Evolutionary conservation across 139 green algal species (phyloP), one percentile per base, ranked within the genome.

Genomic region (Chlamydomonas incerta): DNA sequence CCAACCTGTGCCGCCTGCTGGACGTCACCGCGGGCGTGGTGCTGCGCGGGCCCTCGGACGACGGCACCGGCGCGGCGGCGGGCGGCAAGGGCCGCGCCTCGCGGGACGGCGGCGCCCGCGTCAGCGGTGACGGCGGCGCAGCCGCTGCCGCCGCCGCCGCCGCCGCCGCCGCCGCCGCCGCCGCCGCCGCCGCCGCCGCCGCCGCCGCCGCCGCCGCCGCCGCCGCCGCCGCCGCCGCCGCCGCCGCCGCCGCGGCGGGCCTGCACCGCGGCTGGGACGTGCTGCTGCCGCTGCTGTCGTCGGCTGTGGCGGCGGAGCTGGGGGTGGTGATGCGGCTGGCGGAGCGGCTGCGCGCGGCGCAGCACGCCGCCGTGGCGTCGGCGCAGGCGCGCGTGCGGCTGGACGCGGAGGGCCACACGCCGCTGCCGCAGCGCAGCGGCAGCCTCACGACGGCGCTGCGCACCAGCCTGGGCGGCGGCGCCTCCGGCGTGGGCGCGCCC

Each of bases 1-100:
- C 3, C 47, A 62, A 67, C 52, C 50, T 85, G 13, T 33, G n/a
- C 50, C 66, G 66, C 21, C 80, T 85, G 66, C 66, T 85, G 29
- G 67, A 69, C 20, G 80, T 28, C 4, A 41, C 50, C 23, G 67
- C 47, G 23, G 80, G 66, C 67, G 46, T 74, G 17, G 62, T 74
- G 62, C 58, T 63, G 28, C 57, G 31, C 55, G 55, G 20, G 8
- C 55, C 18, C 55, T 23, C 55, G 20, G 20, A 62, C 55, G 55
- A 23, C 11, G 20, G 21, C 55, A 62, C 55, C 8, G 41, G 41
- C 8, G 41, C 41, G 8, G 41, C 41, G 8, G 41, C 41, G 8
- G 8, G 41, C 6, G 41, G 41, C 41, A 8, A 50, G 41, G 41
- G 41, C 18, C 20, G 18, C 34, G 24, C 34, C 57, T 50, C 41